Percentiles rank a stretch among this genome's conserved stretches.
phyloP scores from a whole-genome alignment of 2,329 filamentous ascomycete species.

The Tricladium varicosporioides region DNA sequence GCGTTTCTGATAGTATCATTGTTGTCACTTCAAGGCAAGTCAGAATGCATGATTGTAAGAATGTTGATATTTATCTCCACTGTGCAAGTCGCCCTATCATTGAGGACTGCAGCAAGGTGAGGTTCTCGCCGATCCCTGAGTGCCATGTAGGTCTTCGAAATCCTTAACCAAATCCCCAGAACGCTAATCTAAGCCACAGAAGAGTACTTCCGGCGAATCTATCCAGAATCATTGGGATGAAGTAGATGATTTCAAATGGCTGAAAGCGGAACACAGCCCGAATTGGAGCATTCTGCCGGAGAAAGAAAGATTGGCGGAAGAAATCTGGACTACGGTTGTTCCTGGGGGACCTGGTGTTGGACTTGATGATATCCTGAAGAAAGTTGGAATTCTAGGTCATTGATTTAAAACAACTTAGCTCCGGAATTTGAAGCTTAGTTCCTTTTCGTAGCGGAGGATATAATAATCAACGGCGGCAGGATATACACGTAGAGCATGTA shows the following conservation, averaged over 20 bases:
- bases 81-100: constrained; percentile 88
- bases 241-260: constrained; percentile 97
- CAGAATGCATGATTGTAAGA: constrained; percentile 81
- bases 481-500: too few species aligned
- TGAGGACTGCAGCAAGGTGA: constrained; percentile 76
- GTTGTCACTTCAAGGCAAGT: constrained; percentile 84
- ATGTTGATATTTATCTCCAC: constrained; percentile 81
- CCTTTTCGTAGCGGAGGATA: not conserved
- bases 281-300: constrained; percentile 76
- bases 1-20: constrained; percentile 67
- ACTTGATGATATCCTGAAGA: constrained; percentile 63
- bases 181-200: constrained; percentile 21
- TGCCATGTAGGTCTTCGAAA: constrained; percentile 57
- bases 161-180: not conserved
- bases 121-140: constrained; percentile 74
- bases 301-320: constrained; percentile 55
- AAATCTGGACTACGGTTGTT: constrained; percentile 68
- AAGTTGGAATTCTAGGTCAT: constrained; percentile 38
- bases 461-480: too few species aligned
- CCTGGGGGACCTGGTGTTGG: constrained; percentile 60
- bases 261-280: constrained; percentile 80
- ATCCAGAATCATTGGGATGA: constrained; percentile 76
- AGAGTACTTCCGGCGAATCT: constrained; percentile 25
- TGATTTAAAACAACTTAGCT: not conserved
- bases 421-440: not conserved